Conservation (phyloP, 441 rosid genomes). For the Dalechampia spathulata region DNA sequence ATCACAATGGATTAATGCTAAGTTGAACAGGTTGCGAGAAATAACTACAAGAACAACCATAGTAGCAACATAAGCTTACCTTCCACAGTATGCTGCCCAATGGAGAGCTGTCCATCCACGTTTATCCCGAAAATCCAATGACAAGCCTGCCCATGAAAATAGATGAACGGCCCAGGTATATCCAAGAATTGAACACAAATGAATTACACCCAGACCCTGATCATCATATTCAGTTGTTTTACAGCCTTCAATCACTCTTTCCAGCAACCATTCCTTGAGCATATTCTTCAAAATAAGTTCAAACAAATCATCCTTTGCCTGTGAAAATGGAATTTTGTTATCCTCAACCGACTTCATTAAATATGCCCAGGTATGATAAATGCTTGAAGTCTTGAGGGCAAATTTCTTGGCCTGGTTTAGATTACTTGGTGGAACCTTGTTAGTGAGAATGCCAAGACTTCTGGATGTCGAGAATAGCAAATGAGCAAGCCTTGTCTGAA, state of each 20-base stretch:
- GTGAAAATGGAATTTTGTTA: constrained; percentile 37
- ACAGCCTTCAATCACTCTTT: constrained; percentile 61
- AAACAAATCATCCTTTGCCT: constrained; percentile 63
- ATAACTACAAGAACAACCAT: too few relatives aligned
- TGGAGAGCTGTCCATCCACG: constrained; percentile 99
- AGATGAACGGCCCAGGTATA: constrained; percentile 81
- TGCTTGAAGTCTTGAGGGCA: constrained; percentile 39
- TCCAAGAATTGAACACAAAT: constrained; percentile 86
- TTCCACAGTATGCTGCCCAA: constrained; percentile 92
- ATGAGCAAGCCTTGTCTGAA: constrained; percentile 74
- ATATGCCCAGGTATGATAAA: constrained; percentile 54
- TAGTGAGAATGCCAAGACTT: constrained; percentile 46
- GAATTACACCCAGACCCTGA: constrained; percentile 87
- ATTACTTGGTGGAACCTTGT: constrained; percentile 43
- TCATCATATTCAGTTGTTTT: constrained; percentile 64
- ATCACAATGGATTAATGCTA: background rate
- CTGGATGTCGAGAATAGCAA: constrained; percentile 72
- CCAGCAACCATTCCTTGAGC: constrained; percentile 87
- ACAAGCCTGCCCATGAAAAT: constrained; percentile 68
- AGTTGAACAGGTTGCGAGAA: constrained; percentile 5
- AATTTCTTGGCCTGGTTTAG: constrained; percentile 74
- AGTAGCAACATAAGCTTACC: constrained; percentile 30
- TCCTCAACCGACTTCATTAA: constrained; percentile 58
- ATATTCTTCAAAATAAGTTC: constrained; percentile 71
- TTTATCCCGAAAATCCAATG: constrained; percentile 86